Evolutionary conservation across 768 basidiomycete genomes (phyloP).

Genomic region (Lactarius hengduanensis): DNA sequence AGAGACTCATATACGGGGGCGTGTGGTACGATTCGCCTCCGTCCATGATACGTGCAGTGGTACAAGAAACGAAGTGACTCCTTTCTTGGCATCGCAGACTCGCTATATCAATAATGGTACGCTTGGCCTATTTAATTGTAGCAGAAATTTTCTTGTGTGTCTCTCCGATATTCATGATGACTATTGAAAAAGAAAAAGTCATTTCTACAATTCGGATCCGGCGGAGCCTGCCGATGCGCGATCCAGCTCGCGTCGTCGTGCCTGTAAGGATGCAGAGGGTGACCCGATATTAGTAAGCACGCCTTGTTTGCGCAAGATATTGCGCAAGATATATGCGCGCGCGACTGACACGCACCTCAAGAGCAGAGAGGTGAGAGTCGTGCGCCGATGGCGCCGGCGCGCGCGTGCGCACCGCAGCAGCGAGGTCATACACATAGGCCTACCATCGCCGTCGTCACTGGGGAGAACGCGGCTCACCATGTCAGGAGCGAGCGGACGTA

Average conservation of each 20-base stretch:
- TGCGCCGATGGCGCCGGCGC: constrained; percentile 65
- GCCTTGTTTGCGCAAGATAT: neutral
- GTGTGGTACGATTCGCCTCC: constrained; percentile 3
- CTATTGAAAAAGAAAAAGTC: neutral
- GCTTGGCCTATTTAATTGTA: neutral
- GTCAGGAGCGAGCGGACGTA: neutral
- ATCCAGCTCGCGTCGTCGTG: constrained; percentile 21
- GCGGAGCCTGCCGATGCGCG: neutral
- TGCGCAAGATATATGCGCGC: no score
- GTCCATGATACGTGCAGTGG: constrained; percentile 2
- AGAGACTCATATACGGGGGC: constrained; percentile 3
- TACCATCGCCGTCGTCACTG: constrained; percentile 33
- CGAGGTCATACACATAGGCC: constrained; percentile 87
- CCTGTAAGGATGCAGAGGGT: neutral
- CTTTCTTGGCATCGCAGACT: neutral
- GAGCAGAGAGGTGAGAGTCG: constrained; percentile 72
- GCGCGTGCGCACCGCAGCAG: constrained; percentile 56
- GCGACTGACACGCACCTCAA: constrained; percentile 55
- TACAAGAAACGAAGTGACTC: constrained; percentile 55
- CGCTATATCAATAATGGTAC: neutral
- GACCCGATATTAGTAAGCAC: neutral
- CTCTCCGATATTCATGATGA: neutral
- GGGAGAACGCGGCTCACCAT: neutral
- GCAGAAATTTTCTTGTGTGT: neutral
- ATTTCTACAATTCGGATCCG: neutral